Evolutionary conservation across 2,329 filamentous ascomycete species (phyloP), one percentile per base, ranked within the genome.

Genomic region (Scorias spongiosa): DNA sequence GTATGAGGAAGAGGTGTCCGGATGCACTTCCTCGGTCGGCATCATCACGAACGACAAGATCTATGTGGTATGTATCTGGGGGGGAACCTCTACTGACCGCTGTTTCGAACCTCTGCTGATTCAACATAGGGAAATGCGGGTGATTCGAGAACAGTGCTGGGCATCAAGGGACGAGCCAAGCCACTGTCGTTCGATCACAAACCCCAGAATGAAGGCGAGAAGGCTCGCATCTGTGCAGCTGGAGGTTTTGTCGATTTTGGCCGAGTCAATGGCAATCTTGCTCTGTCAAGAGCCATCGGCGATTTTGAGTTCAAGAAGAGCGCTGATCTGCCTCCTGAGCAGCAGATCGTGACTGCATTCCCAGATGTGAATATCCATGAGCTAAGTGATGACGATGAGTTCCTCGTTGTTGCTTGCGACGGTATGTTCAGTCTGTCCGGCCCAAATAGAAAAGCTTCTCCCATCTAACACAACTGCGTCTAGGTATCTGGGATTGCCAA

Each of bases 221-320:
- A 94, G 67, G 88, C 88, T 52, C 80, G 91, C 58, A 98, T 98
- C 58, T 89, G 80, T 58, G 88, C 89, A 46, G 91, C 91, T 39
- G 91, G 91, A 62, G 91, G 91, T 41, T 96, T 96, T 56, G 91
- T 98, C 60, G 91, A 98, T 65, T 98, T 96, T 62, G 91, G 91
- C 51, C 84, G 91, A 61, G 91, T 98, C 56, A 98, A 98, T 64
- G 91, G 91, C 62, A 98, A 98, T 65, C 78, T 98, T 39, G 91
- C 91, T 40, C 73, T 98, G 49, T 98, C 91, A 49, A 84, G 91
- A 64, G 91, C 91, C 56, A 95, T 98, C 64, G 91, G 91, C 55
- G 91, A 98, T 65, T 98, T 98, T 61, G 91, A 98, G 64, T 98
- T 98, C 76, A 98, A 98, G 76, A 96, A 96, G 75, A 94, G 87